phyloP scores from a whole-genome alignment of 768 basidiomycete genomes.

The Austroboletus eburneus region DNA sequence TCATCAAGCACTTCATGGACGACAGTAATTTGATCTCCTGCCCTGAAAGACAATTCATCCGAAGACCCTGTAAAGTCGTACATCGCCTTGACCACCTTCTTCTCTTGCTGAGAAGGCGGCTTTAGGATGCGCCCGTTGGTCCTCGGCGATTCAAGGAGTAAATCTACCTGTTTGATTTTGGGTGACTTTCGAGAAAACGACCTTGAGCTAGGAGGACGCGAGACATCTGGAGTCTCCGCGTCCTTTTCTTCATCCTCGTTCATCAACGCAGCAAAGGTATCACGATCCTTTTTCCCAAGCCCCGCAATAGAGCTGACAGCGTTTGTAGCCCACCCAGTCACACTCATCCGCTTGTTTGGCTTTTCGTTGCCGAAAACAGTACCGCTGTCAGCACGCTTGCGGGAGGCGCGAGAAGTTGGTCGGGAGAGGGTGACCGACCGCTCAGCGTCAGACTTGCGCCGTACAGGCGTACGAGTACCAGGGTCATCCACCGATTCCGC shows the following conservation, averaged over 20 bases:
- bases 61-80: conserved; percentile 71
- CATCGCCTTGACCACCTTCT: conserved; percentile 58
- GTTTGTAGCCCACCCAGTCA: conserved; percentile 56
- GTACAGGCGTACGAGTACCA: conserved; percentile 16
- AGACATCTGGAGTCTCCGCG: conserved; percentile 20
- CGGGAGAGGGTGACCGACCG: conserved; percentile 50
- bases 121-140: conserved; percentile 42
- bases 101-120: conserved; percentile 42
- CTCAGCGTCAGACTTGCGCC: conserved; percentile 41
- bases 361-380: conserved; percentile 38
- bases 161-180: conserved; percentile 22
- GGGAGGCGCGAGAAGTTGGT: conserved; percentile 53
- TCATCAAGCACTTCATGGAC: conserved; percentile 79
- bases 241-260: conserved; percentile 39
- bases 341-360: conserved; percentile 36
- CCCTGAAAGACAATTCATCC: conserved; percentile 74
- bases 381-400: conserved; percentile 61
- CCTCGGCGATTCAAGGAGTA: conserved; percentile 23
- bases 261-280: conserved; percentile 54
- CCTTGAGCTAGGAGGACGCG: conserved; percentile 36
- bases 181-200: conserved; percentile 29
- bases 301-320: conserved; percentile 61
- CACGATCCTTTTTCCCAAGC: conserved; percentile 53
- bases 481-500: conserved; percentile 38
- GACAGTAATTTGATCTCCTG: conserved; percentile 73